Evolutionary conservation across 345 rosid genomes (phyloP).

Genomic region (Linum usitatissimum): DNA sequence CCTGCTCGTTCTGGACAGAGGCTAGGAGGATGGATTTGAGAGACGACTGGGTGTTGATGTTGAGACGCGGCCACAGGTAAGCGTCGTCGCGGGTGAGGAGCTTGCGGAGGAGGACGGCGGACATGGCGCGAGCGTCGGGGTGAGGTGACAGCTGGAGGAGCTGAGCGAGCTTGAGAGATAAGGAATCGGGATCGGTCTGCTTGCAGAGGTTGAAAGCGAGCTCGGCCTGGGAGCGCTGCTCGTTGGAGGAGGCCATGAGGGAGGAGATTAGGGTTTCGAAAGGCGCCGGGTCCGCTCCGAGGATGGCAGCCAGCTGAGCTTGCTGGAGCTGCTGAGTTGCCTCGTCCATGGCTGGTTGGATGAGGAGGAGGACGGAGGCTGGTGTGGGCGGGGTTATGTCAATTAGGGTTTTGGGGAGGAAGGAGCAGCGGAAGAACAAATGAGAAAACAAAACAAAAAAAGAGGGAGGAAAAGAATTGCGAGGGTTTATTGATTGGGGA

Average conservation of each 20-base stretch:
- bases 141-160: conserved; percentile 67
- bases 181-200: conserved; percentile 74
- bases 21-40: conserved; percentile 64
- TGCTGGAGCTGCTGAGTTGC: conserved; percentile 62
- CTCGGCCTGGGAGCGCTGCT: conserved; percentile 87
- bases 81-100: conserved; percentile 82
- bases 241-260: conserved; percentile 92
- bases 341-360: conserved; percentile 50
- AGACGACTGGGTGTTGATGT: conserved; percentile 58
- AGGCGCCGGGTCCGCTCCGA: conserved; percentile 72
- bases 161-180: conserved; percentile 71
- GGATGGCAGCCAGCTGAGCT: conserved; percentile 64
- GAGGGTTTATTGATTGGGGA: neutral
- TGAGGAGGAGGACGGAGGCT: neutral
- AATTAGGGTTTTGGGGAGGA: conserved; percentile 12
- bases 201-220: conserved; percentile 77
- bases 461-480: neutral
- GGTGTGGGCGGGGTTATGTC: neutral
- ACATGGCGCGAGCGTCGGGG: conserved; percentile 82
- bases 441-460: neutral
- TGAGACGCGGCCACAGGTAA: conserved; percentile 79
- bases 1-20: conserved; percentile 66
- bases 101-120: conserved; percentile 91
- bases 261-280: conserved; percentile 78
- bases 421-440: neutral